phyloP scores from a whole-genome alignment of 805 yeast genomes.

The Spathaspora arborariae region DNA sequence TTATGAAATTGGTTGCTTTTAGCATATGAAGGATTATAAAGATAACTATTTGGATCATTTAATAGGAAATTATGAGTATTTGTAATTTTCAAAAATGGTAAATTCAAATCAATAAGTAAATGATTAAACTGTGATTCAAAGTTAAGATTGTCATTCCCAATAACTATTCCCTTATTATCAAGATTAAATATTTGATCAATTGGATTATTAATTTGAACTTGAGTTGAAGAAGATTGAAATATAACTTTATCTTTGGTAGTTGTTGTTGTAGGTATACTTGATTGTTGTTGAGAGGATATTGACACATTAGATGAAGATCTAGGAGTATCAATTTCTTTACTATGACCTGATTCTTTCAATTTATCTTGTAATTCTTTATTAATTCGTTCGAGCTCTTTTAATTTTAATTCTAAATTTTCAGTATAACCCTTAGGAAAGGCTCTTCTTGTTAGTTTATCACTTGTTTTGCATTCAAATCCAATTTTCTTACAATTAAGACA shows the following conservation, averaged over 20 bases:
- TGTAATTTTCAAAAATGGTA: constrained; percentile 42
- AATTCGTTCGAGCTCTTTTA: constrained; percentile 59
- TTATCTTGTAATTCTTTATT: constrained; percentile 33
- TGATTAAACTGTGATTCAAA: constrained; percentile 45
- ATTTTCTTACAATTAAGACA: constrained; percentile 66
- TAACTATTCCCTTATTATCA: constrained; percentile 39
- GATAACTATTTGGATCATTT: constrained; percentile 39
- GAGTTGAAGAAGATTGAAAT: constrained; percentile 9
- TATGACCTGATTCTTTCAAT: constrained; percentile 9
- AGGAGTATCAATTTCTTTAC: not conserved
- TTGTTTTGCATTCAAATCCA: constrained; percentile 65
- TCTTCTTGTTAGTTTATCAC: constrained; percentile 70
- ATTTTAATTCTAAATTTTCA: constrained; percentile 62
- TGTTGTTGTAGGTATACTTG: constrained; percentile 5
- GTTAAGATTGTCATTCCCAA: constrained; percentile 43
- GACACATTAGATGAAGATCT: not conserved
- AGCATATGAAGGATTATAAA: constrained; percentile 38
- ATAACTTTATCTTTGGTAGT: constrained; percentile 11
- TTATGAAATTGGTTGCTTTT: constrained; percentile 33
- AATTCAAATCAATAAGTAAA: constrained; percentile 37
- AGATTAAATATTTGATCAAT: constrained; percentile 44
- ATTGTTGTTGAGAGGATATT: constrained; percentile 3
- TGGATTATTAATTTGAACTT: constrained; percentile 34
- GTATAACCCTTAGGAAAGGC: constrained; percentile 83
- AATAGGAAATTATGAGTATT: constrained; percentile 40